Percentiles rank a stretch among this genome's conserved stretches.
Conservation (phyloP, 164 flowering plant genomes). For the Warburgia ugandensis region DNA sequence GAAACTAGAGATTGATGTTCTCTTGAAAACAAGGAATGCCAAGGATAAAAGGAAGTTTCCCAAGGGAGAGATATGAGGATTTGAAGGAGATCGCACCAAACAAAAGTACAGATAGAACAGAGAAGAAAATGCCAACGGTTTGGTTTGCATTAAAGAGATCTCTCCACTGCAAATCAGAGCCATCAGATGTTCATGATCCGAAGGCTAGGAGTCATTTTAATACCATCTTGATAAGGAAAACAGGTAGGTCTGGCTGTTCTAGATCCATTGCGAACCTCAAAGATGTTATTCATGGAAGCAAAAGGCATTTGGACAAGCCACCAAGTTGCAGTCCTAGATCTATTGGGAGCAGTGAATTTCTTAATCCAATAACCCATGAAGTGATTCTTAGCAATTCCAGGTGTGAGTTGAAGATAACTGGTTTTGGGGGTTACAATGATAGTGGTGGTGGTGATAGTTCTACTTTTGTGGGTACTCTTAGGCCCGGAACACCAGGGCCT, state of each 20-base stretch:
- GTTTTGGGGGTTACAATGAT: slow-evolving; percentile 38
- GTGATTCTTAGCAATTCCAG: slow-evolving; percentile 75
- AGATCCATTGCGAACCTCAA: slow-evolving; percentile 93
- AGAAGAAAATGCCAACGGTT: slow-evolving; percentile 79
- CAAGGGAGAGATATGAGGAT: no score
- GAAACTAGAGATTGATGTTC: no score
- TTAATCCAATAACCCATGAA: slow-evolving; percentile 90
- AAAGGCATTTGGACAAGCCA: slow-evolving; percentile 69
- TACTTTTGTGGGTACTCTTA: slow-evolving; percentile 69
- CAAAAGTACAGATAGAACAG: no score
- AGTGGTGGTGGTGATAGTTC: slow-evolving; percentile 31
- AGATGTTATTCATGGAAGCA: slow-evolving; percentile 83
- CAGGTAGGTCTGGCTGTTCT: slow-evolving; percentile 87
- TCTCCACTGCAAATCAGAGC: slow-evolving; percentile 83
- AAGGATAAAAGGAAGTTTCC: no score
- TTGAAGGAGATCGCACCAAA: no score
- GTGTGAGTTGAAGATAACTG: slow-evolving; percentile 88
- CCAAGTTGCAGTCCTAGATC: slow-evolving; percentile 91
- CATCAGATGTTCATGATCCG: slow-evolving; percentile 81
- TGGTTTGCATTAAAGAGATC: slow-evolving; percentile 85
- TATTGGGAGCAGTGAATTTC: slow-evolving; percentile 89
- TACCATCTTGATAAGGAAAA: slow-evolving; percentile 55
- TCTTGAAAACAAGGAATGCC: no score
- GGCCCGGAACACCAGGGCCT: slow-evolving; percentile 96
- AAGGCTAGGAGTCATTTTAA: slow-evolving; percentile 51